Evolutionary conservation across 1,284 basidiomycete genomes (phyloP), one percentile per base, ranked within the genome.

Genomic region (Sanghuangporus sanghuang): DNA sequence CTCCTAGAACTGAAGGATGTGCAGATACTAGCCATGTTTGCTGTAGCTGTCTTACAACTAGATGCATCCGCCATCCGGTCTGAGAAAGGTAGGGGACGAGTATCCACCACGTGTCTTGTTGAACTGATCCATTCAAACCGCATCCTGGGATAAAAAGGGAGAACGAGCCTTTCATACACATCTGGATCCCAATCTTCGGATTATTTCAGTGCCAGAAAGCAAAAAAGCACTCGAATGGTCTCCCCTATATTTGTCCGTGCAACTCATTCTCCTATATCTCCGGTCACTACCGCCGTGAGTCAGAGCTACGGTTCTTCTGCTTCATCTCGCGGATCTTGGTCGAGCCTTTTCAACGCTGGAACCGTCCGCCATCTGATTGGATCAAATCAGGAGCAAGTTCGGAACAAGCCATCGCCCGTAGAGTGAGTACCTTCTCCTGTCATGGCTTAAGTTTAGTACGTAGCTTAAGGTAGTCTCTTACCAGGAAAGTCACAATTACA

Each of bases 1-100:
- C 79, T 93, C 39, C 81, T 84, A 6, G 79, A 78, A 27, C 78
- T 78, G 36, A 89, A 85, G 68, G 92, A 96, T 70, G 73, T 94
- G 0, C 92, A 95, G 70, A 88, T 93, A 78, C 79, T 96, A 3
- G 91, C 90, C 0, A 87, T 95, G 78, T 70, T 95, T 0, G 82
- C 91, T 0, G 80, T 86, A 54, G 73, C 93, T 18, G 75, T 95
- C 3, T 77, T 93, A 2, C 83, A 83, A 69, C 39, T 61, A 5
- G 14, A 77, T 76, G 14, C 36, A 32, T 27, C 61, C 9, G 36
- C 38, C 12, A 14, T 38, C 1, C 52, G 23, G 18, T 18, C 42
- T 56, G 21, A 16, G 18, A 52, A 52, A 60, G 48, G 62, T 61
- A 32, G 1, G 57, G 7, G 9, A 21, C 11, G 42, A 14, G 8